Conservation (phyloP, 2,329 filamentous ascomycete species). For the Didymellaceae sp. region DNA sequence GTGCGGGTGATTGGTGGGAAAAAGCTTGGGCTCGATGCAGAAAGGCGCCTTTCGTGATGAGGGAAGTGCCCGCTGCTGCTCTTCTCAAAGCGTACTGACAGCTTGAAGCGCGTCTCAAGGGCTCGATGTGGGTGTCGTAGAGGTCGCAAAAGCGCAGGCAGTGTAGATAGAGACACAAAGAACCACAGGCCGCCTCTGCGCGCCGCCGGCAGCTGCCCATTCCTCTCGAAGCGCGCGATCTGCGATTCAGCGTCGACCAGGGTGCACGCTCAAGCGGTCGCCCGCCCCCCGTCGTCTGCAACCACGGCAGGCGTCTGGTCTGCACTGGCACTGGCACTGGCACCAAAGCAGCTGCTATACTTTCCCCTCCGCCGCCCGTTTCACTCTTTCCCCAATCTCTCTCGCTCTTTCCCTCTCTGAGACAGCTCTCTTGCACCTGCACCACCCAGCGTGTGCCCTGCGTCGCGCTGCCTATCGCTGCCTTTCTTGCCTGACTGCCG, state of each 20-base stretch:
- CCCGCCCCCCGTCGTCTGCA: conserved; percentile 19
- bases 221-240: conserved; percentile 12
- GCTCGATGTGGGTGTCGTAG: conserved; percentile 3
- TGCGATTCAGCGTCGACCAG: conserved; percentile 19
- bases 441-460: conserved; percentile 31
- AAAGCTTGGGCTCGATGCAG: conserved; percentile 11
- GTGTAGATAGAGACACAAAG: background rate
- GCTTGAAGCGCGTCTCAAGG: conserved; percentile 11
- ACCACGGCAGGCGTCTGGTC: conserved; percentile 20
- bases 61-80: conserved; percentile 22
- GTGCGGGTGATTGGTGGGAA: conserved; percentile 10
- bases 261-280: conserved; percentile 17
- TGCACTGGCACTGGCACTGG: conserved; percentile 20
- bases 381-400: conserved; percentile 50
- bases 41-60: conserved; percentile 18
- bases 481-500: conserved; percentile 20
- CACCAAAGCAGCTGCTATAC: conserved; percentile 36
- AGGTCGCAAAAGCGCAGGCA: background rate
- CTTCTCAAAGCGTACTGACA: conserved; percentile 23
- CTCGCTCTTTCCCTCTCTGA: conserved; percentile 51
- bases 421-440: conserved; percentile 46
- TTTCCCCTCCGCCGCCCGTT: conserved; percentile 45
- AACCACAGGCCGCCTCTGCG: background rate
- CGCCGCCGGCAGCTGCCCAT: background rate
- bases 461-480: conserved; percentile 29